Base-by-base conservation (phyloP, 1,139 yeast species). In the Yamadazyma atmosphaerica region DNA sequence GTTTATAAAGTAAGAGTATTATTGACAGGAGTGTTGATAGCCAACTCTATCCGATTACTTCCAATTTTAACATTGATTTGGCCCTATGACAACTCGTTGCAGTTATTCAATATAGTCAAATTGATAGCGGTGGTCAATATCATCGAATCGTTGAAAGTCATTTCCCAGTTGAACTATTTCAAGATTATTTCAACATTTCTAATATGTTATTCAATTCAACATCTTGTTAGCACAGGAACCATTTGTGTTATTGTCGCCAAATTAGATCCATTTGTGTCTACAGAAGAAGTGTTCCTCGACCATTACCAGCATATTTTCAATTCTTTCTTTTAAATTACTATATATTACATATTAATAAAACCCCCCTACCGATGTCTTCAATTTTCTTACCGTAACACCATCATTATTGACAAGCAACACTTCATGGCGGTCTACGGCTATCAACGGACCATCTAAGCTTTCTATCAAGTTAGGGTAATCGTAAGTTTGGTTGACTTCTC, bases 11-110 rank as follows among this genome's bases (percentile, higher is more conserved):
- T 51, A 2, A 54, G 63, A 6, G 75, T 77, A 2, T 60, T 90
- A 19, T 71, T 89, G 1, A 74, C 82, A 4, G 84, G 96, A 0
- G 72, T 88, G 1, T 58, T 89, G 33, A 74, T 88, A 3, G 81
- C 97, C 0, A 81, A 87, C 32, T 79, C 88, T 1, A 81, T 92
- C 29, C 86, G 84, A 54, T 69, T 92, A 17, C 83, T 90, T 45
- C 98, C 98, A 0, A 85, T 94, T n/a, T 68, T 92, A 25, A 90
- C 90, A 90, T 70, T 92, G 27, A 90, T 94, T 26, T 92, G 99
- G 99, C 92, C 96, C 1, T 92, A 92, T 55, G 97, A 92, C 54
- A 58, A 58, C 27, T 76, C 86, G 6, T 73, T 86, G 0, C 70
- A 83, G 6, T 84, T 87, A 0, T 74, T 82, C 11, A 68, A 70